Evolutionary conservation across 1,284 basidiomycete species (phyloP), one percentile per base, ranked within the genome.

Genomic region (Exobasidium cylindrosporum): DNA sequence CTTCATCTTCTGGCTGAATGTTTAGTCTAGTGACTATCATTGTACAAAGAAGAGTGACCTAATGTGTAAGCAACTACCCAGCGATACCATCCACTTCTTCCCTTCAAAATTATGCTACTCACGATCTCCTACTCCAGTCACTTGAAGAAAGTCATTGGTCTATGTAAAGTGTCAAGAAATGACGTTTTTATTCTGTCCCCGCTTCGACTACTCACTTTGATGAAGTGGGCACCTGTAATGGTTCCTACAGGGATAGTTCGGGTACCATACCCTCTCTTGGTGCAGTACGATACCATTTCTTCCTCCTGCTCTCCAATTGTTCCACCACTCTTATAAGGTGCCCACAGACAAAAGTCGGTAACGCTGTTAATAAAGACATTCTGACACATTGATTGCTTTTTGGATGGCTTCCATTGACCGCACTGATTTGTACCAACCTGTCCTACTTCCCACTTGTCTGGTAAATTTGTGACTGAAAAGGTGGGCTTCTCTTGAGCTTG

Each of bases 211-310:
- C 35, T 40, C 35, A 40, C 35, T 75, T 85, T 82, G 62, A 86
- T 82, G 67, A 86, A 87, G 77, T 89, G 89, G n/a, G 87, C 89
- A 58, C 87, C 86, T 21, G 82, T 83, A 74, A 92, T 86, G 17
- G 88, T 82, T 23, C 88, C 89, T 62, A 87, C 84, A 23, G 90
- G 90, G 67, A 92, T 90, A 64, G 90, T 79, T 49, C 88, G 86
- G 3, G 87, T 86, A 54, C 58, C 66, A 49, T 67, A 65, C 40
- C 70, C 70, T 4, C 64, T 83, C 82, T 87, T 84, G 32, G 83
- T 82, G 75, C 89, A 90, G 86, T 87, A 90, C 35, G 88, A 81
- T 53, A 89, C 86, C 70, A 87, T 85, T 59, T 86, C 83, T 57
- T 84, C 85, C 84, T 88, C 65, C 56, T 68, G 61, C 47, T 62